Conservation (phyloP, 805 yeast genomes). For the Kodamaea nitidulidarum region DNA sequence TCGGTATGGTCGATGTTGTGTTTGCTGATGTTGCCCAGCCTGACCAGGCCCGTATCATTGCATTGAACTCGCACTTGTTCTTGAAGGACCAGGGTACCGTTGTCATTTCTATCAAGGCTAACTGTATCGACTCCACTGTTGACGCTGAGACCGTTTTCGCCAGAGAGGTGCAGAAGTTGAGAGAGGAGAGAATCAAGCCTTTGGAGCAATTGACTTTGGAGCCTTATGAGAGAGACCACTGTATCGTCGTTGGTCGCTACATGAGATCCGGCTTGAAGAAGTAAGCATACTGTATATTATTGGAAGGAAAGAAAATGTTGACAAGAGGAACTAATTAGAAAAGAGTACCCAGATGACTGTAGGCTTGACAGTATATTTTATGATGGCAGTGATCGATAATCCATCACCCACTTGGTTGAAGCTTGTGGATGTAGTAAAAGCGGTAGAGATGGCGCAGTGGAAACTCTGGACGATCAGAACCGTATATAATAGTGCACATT, state of each 20-base stretch:
- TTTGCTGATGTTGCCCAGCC: conserved; percentile 99
- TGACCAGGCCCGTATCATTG: conserved; percentile 99
- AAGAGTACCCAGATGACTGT: no score
- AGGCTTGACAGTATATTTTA: no score
- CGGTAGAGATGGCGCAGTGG: no score
- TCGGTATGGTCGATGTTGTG: conserved; percentile 98
- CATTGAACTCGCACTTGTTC: conserved; percentile 96
- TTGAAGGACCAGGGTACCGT: conserved; percentile 98
- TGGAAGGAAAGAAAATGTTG: neutral
- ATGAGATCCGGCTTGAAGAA: conserved; percentile 77
- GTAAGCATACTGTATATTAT: conserved; percentile 18
- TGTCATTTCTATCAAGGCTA: conserved; percentile 97
- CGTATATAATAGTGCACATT: no score
- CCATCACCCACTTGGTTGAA: no score
- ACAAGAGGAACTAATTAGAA: neutral
- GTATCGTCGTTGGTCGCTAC: conserved; percentile 97
- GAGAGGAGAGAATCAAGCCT: conserved; percentile 98
- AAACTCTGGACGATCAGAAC: no score
- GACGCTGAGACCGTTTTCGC: conserved; percentile 99
- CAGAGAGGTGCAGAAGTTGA: conserved; percentile 96
- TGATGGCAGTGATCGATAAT: no score
- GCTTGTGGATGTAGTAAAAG: no score
- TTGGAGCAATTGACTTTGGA: conserved; percentile 97
- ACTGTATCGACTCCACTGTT: conserved; percentile 99
- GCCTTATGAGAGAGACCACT: conserved; percentile 99